Evolutionary conservation across 2,329 filamentous ascomycete species (phyloP).

Genomic region (Fusarium multiceps): DNA sequence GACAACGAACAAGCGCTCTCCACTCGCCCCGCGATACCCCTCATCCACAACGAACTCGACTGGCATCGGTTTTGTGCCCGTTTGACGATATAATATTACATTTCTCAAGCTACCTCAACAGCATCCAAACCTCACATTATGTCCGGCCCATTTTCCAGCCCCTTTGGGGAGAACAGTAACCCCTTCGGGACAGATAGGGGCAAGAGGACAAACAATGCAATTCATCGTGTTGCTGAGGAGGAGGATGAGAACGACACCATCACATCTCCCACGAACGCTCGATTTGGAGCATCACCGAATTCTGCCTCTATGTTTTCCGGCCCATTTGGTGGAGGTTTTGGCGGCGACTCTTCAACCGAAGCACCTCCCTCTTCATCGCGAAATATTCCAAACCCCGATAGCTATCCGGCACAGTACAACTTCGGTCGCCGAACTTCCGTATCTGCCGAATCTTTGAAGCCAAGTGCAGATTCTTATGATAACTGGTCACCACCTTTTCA

Average conservation of each 20-base stretch:
- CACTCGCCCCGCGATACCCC: slow-evolving; percentile 71
- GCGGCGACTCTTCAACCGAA: slow-evolving; percentile 61
- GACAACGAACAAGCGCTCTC: slow-evolving; percentile 67
- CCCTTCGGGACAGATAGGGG: slow-evolving; percentile 42
- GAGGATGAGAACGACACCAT: slow-evolving; percentile 84
- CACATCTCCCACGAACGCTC: slow-evolving; percentile 77
- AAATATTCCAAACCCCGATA: slow-evolving; percentile 68
- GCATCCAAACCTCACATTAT: slow-evolving; percentile 58
- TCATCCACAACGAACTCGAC: slow-evolving; percentile 77
- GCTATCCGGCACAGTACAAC: slow-evolving; percentile 92
- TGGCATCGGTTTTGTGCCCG: slow-evolving; percentile 50
- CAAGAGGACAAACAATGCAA: slow-evolving; percentile 47
- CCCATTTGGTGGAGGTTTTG: slow-evolving; percentile 60
- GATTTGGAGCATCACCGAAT: slow-evolving; percentile 61
- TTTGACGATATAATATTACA: slow-evolving; percentile 13
- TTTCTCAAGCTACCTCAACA: not conserved
- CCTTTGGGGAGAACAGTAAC: slow-evolving; percentile 68
- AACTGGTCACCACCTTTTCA: slow-evolving; percentile 91
- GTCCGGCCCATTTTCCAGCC: slow-evolving; percentile 83
- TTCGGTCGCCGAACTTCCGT: slow-evolving; percentile 94
- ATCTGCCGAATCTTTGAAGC: slow-evolving; percentile 95
- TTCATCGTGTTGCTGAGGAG: slow-evolving; percentile 77
- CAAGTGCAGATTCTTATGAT: slow-evolving; percentile 82
- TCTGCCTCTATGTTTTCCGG: slow-evolving; percentile 56
- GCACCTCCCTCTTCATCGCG: slow-evolving; percentile 59